Conservation (phyloP, 306 rosid genomes). For the Cucumis sativus region DNA sequence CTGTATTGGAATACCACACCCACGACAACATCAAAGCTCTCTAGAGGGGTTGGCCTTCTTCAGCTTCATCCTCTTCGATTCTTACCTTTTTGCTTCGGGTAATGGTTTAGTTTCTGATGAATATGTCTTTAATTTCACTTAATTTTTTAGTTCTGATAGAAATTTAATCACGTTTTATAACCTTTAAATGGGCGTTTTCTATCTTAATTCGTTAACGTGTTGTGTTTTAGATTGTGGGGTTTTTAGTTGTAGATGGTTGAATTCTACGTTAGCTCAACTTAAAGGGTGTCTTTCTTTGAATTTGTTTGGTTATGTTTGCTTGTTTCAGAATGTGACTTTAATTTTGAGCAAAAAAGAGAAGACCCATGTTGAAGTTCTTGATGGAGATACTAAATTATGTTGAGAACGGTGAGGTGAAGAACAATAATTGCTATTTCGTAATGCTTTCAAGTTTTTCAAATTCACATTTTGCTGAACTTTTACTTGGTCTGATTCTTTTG, state of each 20-base stretch:
- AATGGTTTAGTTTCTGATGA: not conserved
- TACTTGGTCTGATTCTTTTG: not conserved
- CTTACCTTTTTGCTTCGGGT: not conserved
- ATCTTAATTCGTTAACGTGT: not conserved
- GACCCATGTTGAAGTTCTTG: not conserved
- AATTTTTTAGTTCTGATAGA: not conserved
- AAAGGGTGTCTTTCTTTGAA: not conserved
- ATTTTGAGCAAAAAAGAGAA: not conserved
- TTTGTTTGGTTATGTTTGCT: not conserved
- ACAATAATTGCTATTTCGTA: not conserved
- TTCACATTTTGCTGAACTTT: not conserved
- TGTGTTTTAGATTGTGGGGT: not conserved
- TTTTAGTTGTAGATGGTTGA: not conserved
- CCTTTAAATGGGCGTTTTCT: not conserved
- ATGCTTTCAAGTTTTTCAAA: not conserved
- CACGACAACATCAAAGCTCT: not conserved
- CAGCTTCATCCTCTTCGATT: not conserved
- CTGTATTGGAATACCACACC: not conserved
- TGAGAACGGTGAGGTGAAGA: not conserved
- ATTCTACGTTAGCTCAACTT: not conserved
- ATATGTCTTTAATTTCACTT: not conserved
- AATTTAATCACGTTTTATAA: not conserved
- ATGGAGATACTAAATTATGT: not conserved
- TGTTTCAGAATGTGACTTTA: not conserved
- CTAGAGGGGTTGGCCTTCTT: not conserved